phyloP scores from a whole-genome alignment of 768 basidiomycete species.

The Holtermanniella nyarrowii region DNA sequence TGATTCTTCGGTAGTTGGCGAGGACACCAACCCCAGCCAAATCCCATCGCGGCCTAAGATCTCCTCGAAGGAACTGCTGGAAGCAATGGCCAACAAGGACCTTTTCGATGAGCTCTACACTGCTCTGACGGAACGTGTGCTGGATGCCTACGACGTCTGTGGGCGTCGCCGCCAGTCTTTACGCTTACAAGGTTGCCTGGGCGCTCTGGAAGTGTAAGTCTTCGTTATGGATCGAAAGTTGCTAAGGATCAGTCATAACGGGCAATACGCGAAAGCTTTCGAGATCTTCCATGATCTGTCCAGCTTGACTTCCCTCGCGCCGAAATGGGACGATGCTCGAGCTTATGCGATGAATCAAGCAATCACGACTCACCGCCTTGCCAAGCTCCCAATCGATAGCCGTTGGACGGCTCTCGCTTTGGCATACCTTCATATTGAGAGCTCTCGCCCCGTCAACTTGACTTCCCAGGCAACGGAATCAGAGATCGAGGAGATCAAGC shows the following conservation, averaged over 20 bases:
- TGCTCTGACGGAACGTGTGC: slow-evolving; percentile 62
- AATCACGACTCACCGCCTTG: background rate
- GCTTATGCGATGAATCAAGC: background rate
- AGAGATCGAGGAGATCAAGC: background rate
- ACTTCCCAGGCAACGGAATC: background rate
- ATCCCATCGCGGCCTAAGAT: slow-evolving; percentile 39
- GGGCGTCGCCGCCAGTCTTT: slow-evolving; percentile 76
- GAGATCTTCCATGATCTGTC: background rate
- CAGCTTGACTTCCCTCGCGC: background rate
- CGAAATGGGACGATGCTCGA: background rate
- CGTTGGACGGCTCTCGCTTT: background rate
- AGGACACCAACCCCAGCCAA: slow-evolving; percentile 4
- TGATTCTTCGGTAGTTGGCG: slow-evolving; percentile 14
- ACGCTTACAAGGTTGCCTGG: slow-evolving; percentile 72
- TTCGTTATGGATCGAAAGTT: background rate
- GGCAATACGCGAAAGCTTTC: background rate
- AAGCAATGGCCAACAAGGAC: slow-evolving; percentile 50
- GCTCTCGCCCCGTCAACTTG: background rate
- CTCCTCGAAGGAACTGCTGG: slow-evolving; percentile 54
- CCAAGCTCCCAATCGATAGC: background rate
- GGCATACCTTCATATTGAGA: background rate
- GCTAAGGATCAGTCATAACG: background rate
- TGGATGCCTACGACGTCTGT: slow-evolving; percentile 73
- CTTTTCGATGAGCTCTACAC: slow-evolving; percentile 71
- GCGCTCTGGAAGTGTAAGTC: slow-evolving; percentile 77